Conservation (phyloP, 140 eudicot species). For the Senecio squalidus region DNA sequence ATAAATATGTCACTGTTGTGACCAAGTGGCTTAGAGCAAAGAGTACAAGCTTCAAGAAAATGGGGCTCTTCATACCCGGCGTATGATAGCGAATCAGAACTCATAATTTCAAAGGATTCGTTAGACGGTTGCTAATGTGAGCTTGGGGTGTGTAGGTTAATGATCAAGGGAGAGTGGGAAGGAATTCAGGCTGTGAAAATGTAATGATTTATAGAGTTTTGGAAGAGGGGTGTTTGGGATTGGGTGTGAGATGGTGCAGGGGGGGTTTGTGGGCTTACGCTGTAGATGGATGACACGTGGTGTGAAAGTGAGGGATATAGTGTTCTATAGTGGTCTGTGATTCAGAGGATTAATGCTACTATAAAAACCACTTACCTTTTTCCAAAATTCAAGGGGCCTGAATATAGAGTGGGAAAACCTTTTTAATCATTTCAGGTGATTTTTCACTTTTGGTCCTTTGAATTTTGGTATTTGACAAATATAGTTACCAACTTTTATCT, state of each 20-base stretch:
- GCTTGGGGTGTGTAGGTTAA: slow-evolving; percentile 18
- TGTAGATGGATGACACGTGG: slow-evolving; percentile 28
- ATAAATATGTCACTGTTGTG: slow-evolving; percentile 78
- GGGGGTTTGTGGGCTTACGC: slow-evolving; percentile 2
- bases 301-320: not conserved
- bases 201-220: slow-evolving; percentile 30
- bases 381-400: slow-evolving; percentile 40
- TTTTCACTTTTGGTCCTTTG: slow-evolving; percentile 16
- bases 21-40: slow-evolving; percentile 57
- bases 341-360: slow-evolving; percentile 2
- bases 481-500: not conserved
- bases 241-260: slow-evolving; percentile 28
- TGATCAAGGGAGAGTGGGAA: slow-evolving; percentile 30
- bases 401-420: slow-evolving; percentile 23
- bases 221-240: slow-evolving; percentile 19
- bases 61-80: slow-evolving; percentile 53
- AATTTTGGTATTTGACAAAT: not conserved
- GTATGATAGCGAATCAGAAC: slow-evolving; percentile 32
- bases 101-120: slow-evolving; percentile 7
- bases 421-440: slow-evolving; percentile 21
- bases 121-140: slow-evolving; percentile 10
- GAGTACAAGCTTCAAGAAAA: slow-evolving; percentile 75
- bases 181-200: slow-evolving; percentile 15
- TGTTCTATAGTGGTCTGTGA: slow-evolving; percentile 16
- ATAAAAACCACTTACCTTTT: slow-evolving; percentile 17